phyloP scores from a whole-genome alignment of 2,329 filamentous ascomycete species.

The Trichophyton schoenleinii region DNA sequence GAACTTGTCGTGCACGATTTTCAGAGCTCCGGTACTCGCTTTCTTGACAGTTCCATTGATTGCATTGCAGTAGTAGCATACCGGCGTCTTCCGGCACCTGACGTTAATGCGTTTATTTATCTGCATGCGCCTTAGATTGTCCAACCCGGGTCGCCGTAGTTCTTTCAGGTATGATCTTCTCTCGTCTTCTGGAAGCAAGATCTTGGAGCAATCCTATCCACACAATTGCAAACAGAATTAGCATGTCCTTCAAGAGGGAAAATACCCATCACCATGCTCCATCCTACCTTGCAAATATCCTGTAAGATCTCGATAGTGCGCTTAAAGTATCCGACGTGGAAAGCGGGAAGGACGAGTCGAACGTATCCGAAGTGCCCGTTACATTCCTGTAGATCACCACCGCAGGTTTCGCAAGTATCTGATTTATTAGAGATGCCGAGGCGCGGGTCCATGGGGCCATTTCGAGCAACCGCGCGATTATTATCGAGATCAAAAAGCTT shows the following conservation, averaged over 20 bases:
- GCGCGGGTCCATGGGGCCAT: constrained; percentile 79
- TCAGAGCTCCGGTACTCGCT: constrained; percentile 65
- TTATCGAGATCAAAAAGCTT: constrained; percentile 83
- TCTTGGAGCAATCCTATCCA: constrained; percentile 59
- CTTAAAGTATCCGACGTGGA: constrained; percentile 92
- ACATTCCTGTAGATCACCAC: constrained; percentile 67
- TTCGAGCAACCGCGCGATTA: constrained; percentile 58
- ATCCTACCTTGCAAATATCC: constrained; percentile 71
- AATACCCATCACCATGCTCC: neutral
- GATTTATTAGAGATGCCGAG: constrained; percentile 82
- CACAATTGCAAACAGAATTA: constrained; percentile 5
- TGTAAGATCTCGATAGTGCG: constrained; percentile 86
- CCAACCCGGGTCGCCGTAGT: constrained; percentile 66
- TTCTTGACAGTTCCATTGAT: constrained; percentile 90
- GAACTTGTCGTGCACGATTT: constrained; percentile 90
- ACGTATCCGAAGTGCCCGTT: constrained; percentile 95
- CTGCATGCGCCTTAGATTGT: constrained; percentile 71
- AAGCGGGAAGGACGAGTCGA: constrained; percentile 76
- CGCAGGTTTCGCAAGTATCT: constrained; percentile 69
- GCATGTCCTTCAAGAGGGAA: neutral
- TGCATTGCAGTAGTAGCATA: constrained; percentile 65
- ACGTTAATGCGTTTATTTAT: constrained; percentile 82
- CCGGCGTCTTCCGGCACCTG: constrained; percentile 75
- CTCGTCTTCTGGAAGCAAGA: constrained; percentile 70
- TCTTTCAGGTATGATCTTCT: constrained; percentile 66